A percentile compares a stretch with the other conserved stretches of the same genome.
phyloP scores from a whole-genome alignment of 2,329 filamentous ascomycete genomes.

The Clarireedia hainanense region DNA sequence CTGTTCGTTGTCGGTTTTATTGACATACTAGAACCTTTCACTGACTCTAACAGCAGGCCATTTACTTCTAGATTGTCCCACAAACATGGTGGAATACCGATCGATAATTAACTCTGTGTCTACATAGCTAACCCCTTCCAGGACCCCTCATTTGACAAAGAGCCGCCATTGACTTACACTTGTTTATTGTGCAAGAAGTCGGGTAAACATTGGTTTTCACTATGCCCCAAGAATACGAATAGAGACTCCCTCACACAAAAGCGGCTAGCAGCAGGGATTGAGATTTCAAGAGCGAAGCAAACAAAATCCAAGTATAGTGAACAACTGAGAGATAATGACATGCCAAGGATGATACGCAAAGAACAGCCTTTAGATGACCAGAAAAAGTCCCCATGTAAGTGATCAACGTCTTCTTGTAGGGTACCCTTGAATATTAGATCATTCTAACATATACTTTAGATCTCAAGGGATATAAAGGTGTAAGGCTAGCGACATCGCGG shows the following conservation, averaged over 20 bases:
- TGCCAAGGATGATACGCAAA: not conserved
- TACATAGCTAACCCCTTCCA: not conserved
- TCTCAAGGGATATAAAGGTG: not conserved
- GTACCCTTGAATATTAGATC: too few species aligned
- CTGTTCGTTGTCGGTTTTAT: too few species aligned
- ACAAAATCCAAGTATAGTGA: not conserved
- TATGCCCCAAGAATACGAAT: constrained; percentile 33
- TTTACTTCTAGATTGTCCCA: constrained; percentile 34
- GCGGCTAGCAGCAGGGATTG: constrained; percentile 18
- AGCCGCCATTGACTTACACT: constrained; percentile 27
- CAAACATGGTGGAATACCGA: constrained; percentile 26
- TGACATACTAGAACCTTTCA: not conserved
- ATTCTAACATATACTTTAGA: too few species aligned
- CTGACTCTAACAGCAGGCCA: constrained; percentile 30
- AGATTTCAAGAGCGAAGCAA: not conserved
- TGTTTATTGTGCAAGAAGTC: constrained; percentile 31
- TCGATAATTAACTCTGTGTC: too few species aligned
- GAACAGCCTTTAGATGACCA: too few species aligned
- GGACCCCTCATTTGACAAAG: constrained; percentile 31
- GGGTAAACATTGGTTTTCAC: constrained; percentile 30
- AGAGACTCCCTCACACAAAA: constrained; percentile 30
- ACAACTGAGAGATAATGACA: not conserved
- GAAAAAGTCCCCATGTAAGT: too few species aligned
- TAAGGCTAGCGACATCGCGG: not conserved
- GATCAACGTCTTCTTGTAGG: too few species aligned